Evolutionary conservation across 345 rosid species (phyloP), one percentile per base, ranked within the genome.

Genomic region (Melastoma malabathricum): DNA sequence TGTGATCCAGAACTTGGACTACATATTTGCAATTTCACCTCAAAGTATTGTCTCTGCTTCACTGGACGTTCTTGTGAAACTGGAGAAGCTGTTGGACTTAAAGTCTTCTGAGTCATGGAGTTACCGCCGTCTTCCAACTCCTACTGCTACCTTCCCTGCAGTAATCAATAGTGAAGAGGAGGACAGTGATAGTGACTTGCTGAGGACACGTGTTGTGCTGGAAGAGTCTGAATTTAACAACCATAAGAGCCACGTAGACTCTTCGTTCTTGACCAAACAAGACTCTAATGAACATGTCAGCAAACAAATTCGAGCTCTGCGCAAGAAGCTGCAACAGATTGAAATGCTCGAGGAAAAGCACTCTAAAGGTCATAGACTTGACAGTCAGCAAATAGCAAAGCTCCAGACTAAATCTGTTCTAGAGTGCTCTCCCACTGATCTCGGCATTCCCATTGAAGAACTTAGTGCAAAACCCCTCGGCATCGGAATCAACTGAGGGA

Each of bases 81-180:
- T 92, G 34, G 98, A 92, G 78, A 84, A 76, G 65, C 57, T 66
- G 34, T 73, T 92, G 58, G 95, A 86, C 67, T 56, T 57, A 48
- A 87, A 84, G 68, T 87, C 98, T 66, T 80, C 95, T 8, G 97
- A 87, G 57, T 50, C 79, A 22, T 92, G 98, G 98, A 79, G 95
- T 72, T 77, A 67, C 29, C 74, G 94, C 25, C 77, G 87, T 55
- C 90, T 87, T 44, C 97, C 97, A 51, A 79, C 90, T 25, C 88
- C 89, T 16, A 84, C 96, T 0, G 96, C 98, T 23, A 73, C 81
- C 47, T 77, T 84, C 59, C 93, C 97, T 25, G 85, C 76, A 47
- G 64, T 84, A 54, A 67, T 83, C 64, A 72, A 71, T 59, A 81
- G 86, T 63, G 96, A 84, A 74, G 98, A 78, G 73, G 96, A 84